A percentile compares a stretch with the other conserved stretches of the same genome.
phyloP scores from a whole-genome alignment of 768 basidiomycete genomes.

The Sarcodon sp. region DNA sequence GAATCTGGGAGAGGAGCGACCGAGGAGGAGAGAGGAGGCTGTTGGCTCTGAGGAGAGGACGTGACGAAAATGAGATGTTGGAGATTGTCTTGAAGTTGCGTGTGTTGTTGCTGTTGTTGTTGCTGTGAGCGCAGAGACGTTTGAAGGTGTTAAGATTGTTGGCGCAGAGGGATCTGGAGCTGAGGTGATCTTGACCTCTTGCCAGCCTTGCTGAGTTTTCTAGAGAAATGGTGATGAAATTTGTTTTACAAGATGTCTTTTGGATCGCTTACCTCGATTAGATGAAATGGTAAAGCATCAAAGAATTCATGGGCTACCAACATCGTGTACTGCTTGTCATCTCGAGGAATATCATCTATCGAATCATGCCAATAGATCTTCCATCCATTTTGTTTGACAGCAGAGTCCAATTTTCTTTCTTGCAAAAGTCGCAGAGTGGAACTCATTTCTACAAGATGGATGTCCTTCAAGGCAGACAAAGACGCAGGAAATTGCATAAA shows the following conservation, averaged over 20 bases:
- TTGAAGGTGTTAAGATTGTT: constrained; percentile 12
- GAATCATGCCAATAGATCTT: constrained; percentile 60
- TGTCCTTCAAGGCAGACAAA: constrained; percentile 21
- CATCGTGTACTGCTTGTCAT: constrained; percentile 55
- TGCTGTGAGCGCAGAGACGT: constrained; percentile 7
- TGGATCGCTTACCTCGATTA: constrained; percentile 53
- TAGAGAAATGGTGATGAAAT: constrained; percentile 14
- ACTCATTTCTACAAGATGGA: constrained; percentile 81
- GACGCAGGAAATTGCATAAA: constrained; percentile 32
- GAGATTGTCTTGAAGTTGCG: constrained; percentile 5
- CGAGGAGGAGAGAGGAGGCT: constrained; percentile 41
- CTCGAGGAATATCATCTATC: constrained; percentile 49
- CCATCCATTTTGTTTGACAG: constrained; percentile 18
- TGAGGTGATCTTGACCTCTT: constrained; percentile 65
- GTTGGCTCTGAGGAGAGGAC: constrained; percentile 53
- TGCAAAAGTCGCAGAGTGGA: constrained; percentile 53
- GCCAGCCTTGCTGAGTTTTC: constrained; percentile 75
- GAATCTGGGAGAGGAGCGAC: constrained; percentile 60
- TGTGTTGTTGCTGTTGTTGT: constrained; percentile 5
- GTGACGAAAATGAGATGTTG: constrained; percentile 32
- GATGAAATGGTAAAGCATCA: constrained; percentile 87
- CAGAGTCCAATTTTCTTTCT: constrained; percentile 28
- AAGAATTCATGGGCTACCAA: constrained; percentile 96
- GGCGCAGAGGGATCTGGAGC: constrained; percentile 25
- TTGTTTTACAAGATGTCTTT: not conserved